These are phyloP conservation scores for Myxozyma melibiosi DNA, from an alignment of 805 yeast genomes.

Conservation along the genomic window DNA sequence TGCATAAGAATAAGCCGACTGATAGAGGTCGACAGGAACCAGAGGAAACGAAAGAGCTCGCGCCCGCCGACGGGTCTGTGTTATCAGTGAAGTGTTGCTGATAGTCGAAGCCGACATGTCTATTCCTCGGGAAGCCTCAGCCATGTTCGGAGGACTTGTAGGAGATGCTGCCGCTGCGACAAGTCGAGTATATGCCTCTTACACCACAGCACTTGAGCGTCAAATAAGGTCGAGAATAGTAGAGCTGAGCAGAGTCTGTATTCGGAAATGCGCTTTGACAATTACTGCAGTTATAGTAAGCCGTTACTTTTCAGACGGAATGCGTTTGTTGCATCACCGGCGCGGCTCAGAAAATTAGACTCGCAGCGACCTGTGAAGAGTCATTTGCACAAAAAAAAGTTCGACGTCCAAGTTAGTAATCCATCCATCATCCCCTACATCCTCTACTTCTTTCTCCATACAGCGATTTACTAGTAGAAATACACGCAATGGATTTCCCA, in stretches of 20 bases:
- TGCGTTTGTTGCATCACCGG: neutral
- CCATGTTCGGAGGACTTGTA: conserved; percentile 4
- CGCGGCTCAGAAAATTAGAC: neutral
- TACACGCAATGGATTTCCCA: conserved; percentile 60
- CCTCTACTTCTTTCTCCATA: neutral
- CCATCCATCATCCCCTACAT: neutral
- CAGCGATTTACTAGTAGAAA: neutral
- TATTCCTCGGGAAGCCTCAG: conserved; percentile 23
- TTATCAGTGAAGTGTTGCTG: neutral
- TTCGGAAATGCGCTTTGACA: no score
- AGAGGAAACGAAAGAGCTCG: conserved; percentile 30
- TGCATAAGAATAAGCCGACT: conserved; percentile 11
- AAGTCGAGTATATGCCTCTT: no score
- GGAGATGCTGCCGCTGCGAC: no score
- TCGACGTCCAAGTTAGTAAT: neutral
- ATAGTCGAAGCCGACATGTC: neutral
- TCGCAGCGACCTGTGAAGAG: neutral
- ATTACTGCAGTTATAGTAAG: neutral
- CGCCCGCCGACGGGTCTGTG: conserved; percentile 18
- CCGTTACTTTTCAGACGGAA: neutral
- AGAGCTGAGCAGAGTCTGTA: no score
- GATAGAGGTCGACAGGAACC: conserved; percentile 21
- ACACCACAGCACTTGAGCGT: no score
- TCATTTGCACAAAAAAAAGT: neutral
- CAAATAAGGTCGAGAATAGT: no score